phyloP scores from a whole-genome alignment of 2,329 filamentous ascomycete species.

The Elsinoe necatrix region DNA sequence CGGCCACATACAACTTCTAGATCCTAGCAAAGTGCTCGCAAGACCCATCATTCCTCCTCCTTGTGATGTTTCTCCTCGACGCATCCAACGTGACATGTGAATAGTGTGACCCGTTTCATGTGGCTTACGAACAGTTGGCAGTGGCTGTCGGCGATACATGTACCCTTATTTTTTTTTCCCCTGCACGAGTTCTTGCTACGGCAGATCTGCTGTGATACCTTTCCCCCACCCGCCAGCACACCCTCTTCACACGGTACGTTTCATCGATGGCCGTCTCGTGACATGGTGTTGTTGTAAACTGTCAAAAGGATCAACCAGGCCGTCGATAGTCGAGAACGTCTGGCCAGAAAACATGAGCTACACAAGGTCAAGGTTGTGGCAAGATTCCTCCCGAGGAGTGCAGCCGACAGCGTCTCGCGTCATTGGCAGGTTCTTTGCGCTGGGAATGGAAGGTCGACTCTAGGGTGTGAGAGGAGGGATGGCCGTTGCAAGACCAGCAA shows the following conservation, averaged over 20 bases:
- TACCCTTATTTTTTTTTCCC: neutral
- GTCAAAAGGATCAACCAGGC: neutral
- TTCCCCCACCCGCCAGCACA: neutral
- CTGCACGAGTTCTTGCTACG: neutral
- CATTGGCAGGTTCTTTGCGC: neutral
- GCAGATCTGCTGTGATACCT: neutral
- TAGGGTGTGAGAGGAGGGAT: neutral
- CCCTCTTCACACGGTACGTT: neutral
- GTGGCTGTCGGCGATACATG: neutral
- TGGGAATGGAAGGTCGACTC: neutral
- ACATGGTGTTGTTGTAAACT: neutral
- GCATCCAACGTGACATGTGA: neutral
- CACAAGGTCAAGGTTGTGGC: neutral
- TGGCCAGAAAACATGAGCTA: neutral
- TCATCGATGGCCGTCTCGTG: constrained; percentile 7
- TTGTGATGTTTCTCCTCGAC: neutral
- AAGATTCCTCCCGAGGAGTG: constrained; percentile 2
- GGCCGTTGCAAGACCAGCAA: constrained; percentile 7
- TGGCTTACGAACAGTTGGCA: constrained; percentile 1
- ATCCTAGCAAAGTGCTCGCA: neutral
- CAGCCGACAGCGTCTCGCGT: neutral
- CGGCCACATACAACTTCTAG: neutral
- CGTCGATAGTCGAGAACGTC: neutral
- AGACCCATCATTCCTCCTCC: neutral
- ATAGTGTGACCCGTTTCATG: neutral